Evolutionary conservation across 179 eudicot genomes (phyloP).

Genomic region (Vitellaria paradoxa): DNA sequence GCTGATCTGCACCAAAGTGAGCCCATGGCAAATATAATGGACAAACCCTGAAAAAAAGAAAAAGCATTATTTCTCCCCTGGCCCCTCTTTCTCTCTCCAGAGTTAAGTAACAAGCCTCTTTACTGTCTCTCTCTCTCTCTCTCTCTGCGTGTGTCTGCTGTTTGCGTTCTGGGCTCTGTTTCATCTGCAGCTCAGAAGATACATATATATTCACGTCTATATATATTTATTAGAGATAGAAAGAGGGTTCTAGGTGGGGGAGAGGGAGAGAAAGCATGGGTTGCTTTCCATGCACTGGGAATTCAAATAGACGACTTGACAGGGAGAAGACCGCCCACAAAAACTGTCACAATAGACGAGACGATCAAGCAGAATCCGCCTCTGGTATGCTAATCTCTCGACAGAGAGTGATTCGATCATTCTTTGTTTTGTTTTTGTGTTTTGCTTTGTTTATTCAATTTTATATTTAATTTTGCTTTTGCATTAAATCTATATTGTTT

Average conservation of each 20-base stretch:
- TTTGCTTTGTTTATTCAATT: not conserved
- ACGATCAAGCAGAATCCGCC: conserved; percentile 17
- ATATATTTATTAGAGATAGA: not conserved
- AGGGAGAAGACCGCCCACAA: not conserved
- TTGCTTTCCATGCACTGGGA: conserved; percentile 23
- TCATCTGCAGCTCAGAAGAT: not conserved
- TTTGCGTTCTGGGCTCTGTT: conserved; percentile 1
- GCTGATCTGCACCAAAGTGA: conserved; percentile 9
- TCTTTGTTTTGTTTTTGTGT: not conserved
- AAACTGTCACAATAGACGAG: not conserved
- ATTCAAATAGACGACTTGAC: not conserved
- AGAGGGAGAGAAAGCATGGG: conserved; percentile 21
- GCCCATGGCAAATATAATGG: too few relatives aligned
- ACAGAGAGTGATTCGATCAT: too few relatives aligned
- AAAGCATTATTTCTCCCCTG: not conserved
- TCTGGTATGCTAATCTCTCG: conserved; percentile 9
- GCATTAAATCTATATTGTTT: not conserved
- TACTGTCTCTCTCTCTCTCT: not conserved
- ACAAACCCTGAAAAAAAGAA: too few relatives aligned
- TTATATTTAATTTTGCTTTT: not conserved
- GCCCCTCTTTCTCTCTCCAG: not conserved
- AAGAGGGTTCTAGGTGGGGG: not conserved
- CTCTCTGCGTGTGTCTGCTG: too few relatives aligned
- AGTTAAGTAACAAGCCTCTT: not conserved
- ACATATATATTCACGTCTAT: not conserved